Percentiles rank a stretch among this genome's conserved stretches.
These are phyloP conservation scores for Skeletonema costatum DNA, from an alignment of 108 stramenopile genomes.

Conservation along the genomic window DNA sequence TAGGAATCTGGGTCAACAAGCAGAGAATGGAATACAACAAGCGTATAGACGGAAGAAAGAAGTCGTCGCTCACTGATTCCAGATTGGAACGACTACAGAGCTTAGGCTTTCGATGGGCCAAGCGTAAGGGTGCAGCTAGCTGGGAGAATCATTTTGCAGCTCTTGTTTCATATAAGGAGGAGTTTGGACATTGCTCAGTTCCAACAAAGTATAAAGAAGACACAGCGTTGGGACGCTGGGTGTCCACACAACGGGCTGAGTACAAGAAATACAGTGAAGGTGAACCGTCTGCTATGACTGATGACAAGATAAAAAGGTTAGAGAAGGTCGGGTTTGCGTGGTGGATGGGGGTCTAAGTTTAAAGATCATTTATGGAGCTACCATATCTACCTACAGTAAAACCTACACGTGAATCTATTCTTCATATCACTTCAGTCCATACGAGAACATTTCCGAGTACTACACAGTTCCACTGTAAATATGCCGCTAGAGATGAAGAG, in stretches of 20 bases:
- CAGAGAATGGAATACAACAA: constrained; percentile 70
- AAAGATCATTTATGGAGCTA: too few relatives aligned
- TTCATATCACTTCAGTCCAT: too few relatives aligned
- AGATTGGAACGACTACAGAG: constrained; percentile 39
- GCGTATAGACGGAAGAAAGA: constrained; percentile 33
- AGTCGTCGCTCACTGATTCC: constrained; percentile 43
- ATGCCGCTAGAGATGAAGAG: too few relatives aligned
- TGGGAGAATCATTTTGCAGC: constrained; percentile 61
- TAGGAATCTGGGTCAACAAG: constrained; percentile 25
- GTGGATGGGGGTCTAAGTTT: constrained; percentile 5
- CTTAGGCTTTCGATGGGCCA: constrained; percentile 69
- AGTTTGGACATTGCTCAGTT: constrained; percentile 51
- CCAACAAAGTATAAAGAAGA: constrained; percentile 59
- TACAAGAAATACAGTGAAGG: constrained; percentile 42
- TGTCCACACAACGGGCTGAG: constrained; percentile 43
- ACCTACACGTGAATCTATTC: too few relatives aligned
- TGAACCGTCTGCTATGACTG: constrained; percentile 40
- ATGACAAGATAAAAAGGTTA: constrained; percentile 26
- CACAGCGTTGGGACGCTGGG: constrained; percentile 63
- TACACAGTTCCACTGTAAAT: too few relatives aligned
- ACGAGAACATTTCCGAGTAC: too few relatives aligned
- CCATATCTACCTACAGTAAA: too few relatives aligned
- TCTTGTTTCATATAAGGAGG: constrained; percentile 35
- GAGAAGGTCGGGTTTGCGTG: constrained; percentile 60
- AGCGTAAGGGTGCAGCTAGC: constrained; percentile 54